Evolutionary conservation across 208 protist genomes (phyloP).

Genomic region (Acanthamoeba rhysodes): DNA sequence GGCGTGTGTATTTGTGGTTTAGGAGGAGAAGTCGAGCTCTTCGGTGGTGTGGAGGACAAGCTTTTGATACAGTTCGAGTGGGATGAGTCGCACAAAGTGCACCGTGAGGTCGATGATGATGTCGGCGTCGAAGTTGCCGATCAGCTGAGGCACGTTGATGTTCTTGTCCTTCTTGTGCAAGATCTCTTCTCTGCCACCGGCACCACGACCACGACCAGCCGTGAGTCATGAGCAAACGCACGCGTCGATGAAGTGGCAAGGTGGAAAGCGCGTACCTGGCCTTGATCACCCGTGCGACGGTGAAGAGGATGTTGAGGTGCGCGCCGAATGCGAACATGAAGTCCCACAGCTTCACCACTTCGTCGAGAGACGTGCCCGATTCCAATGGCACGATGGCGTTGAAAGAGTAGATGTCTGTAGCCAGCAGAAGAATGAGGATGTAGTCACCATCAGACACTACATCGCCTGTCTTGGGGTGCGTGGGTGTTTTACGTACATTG

Average conservation of each 20-base stretch:
- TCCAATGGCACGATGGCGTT: slow-evolving; percentile 83
- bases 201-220: too few species aligned
- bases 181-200: slow-evolving; percentile 65
- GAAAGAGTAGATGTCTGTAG: slow-evolving; percentile 70
- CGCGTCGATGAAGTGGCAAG: neutral
- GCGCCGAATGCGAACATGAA: slow-evolving; percentile 90
- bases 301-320: slow-evolving; percentile 87
- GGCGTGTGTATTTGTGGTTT: neutral
- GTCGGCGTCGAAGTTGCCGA: slow-evolving; percentile 83
- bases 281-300: slow-evolving; percentile 86
- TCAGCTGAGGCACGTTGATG: slow-evolving; percentile 69
- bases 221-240: neutral
- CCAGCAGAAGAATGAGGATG: neutral
- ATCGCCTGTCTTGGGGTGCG: neutral
- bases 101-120: slow-evolving; percentile 86
- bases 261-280: slow-evolving; percentile 78
- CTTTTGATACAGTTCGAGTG: slow-evolving; percentile 84
- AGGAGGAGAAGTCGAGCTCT: slow-evolving; percentile 37
- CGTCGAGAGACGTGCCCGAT: slow-evolving; percentile 83
- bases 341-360: slow-evolving; percentile 89
- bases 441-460: neutral
- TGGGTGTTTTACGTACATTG: slow-evolving; percentile 32
- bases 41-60: slow-evolving; percentile 36
- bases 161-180: slow-evolving; percentile 81
- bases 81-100: slow-evolving; percentile 83